phyloP scores from a whole-genome alignment of 345 rosid species.

The Brassica nigra region DNA sequence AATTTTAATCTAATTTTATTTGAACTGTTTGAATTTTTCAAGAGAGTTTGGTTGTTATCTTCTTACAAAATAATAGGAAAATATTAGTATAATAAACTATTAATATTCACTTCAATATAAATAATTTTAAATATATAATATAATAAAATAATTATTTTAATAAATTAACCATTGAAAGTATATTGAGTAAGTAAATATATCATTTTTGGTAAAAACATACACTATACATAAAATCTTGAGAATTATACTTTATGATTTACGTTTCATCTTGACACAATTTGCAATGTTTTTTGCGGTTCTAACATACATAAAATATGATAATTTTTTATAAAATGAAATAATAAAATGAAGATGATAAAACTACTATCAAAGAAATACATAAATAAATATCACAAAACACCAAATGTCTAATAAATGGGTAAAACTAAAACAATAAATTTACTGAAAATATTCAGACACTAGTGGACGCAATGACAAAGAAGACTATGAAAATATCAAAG shows the following conservation, averaged over 20 bases:
- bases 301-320: neutral
- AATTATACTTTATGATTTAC: neutral
- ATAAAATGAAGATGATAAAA: neutral
- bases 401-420: neutral
- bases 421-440: neutral
- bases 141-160: neutral
- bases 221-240: neutral
- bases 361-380: neutral
- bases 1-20: neutral
- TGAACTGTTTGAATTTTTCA: neutral
- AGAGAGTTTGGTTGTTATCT: neutral
- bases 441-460: neutral
- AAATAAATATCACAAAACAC: neutral
- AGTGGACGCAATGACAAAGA: neutral
- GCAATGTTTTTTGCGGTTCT: neutral
- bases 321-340: neutral
- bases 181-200: neutral
- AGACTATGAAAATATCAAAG: neutral
- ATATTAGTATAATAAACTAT: neutral
- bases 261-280: neutral
- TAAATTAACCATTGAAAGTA: neutral
- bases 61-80: neutral
- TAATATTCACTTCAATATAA: neutral
- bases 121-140: neutral
- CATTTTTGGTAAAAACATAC: neutral